phyloP scores from a whole-genome alignment of 768 basidiomycete genomes.

The Pleurotus eryngii region DNA sequence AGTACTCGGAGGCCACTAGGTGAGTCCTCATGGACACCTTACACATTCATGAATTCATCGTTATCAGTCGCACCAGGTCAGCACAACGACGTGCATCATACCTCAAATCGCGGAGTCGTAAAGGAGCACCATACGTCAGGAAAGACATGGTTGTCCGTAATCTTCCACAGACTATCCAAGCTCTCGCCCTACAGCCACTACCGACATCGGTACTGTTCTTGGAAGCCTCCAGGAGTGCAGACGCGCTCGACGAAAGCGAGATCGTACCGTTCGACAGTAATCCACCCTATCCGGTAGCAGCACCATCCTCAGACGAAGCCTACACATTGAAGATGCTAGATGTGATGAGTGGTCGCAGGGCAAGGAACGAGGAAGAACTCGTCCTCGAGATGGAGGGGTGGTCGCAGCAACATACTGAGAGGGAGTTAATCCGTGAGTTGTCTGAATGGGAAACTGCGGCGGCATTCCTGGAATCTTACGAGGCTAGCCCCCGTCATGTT shows the following conservation, averaged over 20 bases:
- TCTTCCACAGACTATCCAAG: background rate
- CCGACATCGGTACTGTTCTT: conserved; percentile 1
- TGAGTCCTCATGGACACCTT: no score
- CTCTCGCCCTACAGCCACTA: background rate
- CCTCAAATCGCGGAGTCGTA: background rate
- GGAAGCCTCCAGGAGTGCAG: conserved; percentile 2
- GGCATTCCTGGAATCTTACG: background rate
- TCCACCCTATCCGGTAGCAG: no score
- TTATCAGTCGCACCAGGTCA: no score
- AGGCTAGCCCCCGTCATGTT: background rate
- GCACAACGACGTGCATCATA: background rate
- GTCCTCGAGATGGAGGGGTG: background rate
- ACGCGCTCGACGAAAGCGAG: conserved; percentile 4
- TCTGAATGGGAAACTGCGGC: background rate
- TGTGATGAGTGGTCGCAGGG: no score
- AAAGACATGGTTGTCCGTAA: background rate
- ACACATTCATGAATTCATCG: no score
- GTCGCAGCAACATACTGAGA: background rate
- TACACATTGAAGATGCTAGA: background rate
- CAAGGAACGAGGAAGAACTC: background rate
- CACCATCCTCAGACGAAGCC: background rate
- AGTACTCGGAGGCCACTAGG: no score
- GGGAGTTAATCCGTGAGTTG: background rate
- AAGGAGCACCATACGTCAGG: background rate
- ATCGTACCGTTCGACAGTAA: background rate